A percentile compares a stretch with the other conserved stretches of the same genome.
Evolutionary conservation across 1,284 basidiomycete species (phyloP).

Genomic region (Microstroma glucosiphilum): DNA sequence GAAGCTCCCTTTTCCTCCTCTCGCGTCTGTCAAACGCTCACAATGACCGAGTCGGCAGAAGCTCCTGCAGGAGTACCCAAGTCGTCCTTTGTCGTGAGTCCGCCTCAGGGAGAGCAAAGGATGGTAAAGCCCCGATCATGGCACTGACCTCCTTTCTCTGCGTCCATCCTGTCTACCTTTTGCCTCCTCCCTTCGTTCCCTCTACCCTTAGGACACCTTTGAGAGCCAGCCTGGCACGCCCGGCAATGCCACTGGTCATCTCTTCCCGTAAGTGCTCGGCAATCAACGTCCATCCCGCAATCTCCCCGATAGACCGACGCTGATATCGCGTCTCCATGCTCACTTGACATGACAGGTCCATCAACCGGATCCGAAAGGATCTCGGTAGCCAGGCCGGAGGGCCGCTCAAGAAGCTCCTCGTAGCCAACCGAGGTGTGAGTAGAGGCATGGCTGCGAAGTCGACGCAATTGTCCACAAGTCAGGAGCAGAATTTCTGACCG

Average conservation of each 20-base stretch:
- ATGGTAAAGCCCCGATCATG: not conserved
- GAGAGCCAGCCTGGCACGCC: slow-evolving; percentile 42
- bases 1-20: no score
- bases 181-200: not conserved
- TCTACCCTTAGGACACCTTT: slow-evolving; percentile 29
- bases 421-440: slow-evolving; percentile 48
- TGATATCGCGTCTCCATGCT: not conserved
- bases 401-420: slow-evolving; percentile 46
- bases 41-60: slow-evolving; percentile 23
- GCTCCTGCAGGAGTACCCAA: slow-evolving; percentile 28
- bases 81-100: slow-evolving; percentile 28
- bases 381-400: slow-evolving; percentile 17
- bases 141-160: not conserved
- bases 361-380: slow-evolving; percentile 39
- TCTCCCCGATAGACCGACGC: not conserved
- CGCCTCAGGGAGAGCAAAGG: not conserved
- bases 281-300: not conserved
- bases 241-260: slow-evolving; percentile 37
- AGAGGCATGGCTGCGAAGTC: not conserved
- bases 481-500: slow-evolving; percentile 8
- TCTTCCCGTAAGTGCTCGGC: slow-evolving; percentile 23
- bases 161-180: not conserved
- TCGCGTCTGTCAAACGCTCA: no score
- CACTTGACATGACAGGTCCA: slow-evolving; percentile 16
- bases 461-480: not conserved